These are phyloP conservation scores for Rosellinia necatrix DNA, from an alignment of 2,329 filamentous ascomycete genomes.

Conservation along the genomic window DNA sequence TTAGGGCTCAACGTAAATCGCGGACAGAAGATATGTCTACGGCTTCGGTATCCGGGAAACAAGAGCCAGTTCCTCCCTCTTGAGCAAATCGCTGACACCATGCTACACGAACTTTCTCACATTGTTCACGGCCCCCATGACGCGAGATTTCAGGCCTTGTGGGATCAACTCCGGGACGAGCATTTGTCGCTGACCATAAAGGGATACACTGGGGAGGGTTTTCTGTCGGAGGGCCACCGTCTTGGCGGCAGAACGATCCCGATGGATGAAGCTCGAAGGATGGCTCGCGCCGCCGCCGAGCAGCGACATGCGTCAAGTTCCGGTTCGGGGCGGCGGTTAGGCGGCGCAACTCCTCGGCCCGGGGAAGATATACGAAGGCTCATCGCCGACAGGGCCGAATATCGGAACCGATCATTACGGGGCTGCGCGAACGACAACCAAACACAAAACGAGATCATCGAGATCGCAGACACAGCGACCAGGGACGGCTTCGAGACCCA, in stretches of 20 bases:
- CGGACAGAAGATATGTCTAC: constrained; percentile 79
- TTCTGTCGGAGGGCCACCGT: constrained; percentile 74
- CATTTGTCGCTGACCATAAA: constrained; percentile 75
- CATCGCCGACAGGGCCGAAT: constrained; percentile 72
- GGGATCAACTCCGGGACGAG: constrained; percentile 88
- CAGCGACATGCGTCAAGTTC: constrained; percentile 62
- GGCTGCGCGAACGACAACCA: constrained; percentile 78
- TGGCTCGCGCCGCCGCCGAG: constrained; percentile 76
- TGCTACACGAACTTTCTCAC: constrained; percentile 94
- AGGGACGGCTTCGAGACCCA: constrained; percentile 79
- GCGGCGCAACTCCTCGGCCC: constrained; percentile 59
- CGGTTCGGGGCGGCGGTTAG: constrained; percentile 73
- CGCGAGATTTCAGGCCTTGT: constrained; percentile 78
- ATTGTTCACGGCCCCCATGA: constrained; percentile 85
- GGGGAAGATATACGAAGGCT: constrained; percentile 72
- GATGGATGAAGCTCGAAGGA: constrained; percentile 72
- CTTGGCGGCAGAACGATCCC: constrained; percentile 73
- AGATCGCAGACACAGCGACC: constrained; percentile 66
- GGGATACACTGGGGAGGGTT: constrained; percentile 90
- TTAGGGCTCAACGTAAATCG: constrained; percentile 75
- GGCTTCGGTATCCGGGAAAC: constrained; percentile 78
- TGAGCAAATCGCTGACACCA: constrained; percentile 83
- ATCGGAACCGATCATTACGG: constrained; percentile 67
- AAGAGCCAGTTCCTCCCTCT: constrained; percentile 76
- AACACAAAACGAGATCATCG: constrained; percentile 67